Evolutionary conservation across 225 moss, liverwort and hornwort genomes (phyloP).

Genomic region (Sphagnum tenellum): DNA sequence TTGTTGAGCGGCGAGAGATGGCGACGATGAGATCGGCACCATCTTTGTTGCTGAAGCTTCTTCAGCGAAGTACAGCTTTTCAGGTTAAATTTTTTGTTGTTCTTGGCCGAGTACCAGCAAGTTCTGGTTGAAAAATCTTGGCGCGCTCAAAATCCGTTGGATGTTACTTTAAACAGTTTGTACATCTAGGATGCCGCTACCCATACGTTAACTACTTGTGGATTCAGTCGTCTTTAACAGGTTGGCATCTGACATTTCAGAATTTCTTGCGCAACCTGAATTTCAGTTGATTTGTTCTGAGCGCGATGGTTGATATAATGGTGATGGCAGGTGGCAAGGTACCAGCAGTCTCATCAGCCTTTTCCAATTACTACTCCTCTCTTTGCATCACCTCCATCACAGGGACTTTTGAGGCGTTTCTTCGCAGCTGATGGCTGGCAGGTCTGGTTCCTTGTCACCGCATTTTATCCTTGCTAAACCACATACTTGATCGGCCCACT

Average conservation of each 20-base stretch:
- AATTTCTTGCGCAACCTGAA: too few species aligned
- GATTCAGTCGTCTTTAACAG: background rate
- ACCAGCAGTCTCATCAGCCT: slow-evolving; percentile 16
- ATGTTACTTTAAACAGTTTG: slow-evolving; percentile 1
- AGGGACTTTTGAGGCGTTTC: slow-evolving; percentile 25
- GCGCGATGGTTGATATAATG: background rate
- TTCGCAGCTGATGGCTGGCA: slow-evolving; percentile 38
- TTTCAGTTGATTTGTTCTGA: too few species aligned
- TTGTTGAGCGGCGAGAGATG: slow-evolving; percentile 15
- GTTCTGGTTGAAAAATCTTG: background rate
- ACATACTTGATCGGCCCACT: too few species aligned
- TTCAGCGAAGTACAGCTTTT: slow-evolving; percentile 21
- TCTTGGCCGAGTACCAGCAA: too few species aligned
- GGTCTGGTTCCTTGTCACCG: too few species aligned
- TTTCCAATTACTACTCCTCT: slow-evolving; percentile 5
- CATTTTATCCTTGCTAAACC: too few species aligned
- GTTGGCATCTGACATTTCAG: too few species aligned
- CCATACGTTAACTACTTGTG: background rate
- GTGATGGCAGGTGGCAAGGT: slow-evolving; percentile 12
- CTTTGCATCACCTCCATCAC: slow-evolving; percentile 20
- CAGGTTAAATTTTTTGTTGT: slow-evolving; percentile 13
- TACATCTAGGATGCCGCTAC: background rate
- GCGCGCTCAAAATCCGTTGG: background rate
- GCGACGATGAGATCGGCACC: slow-evolving; percentile 18
- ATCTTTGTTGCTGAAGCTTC: slow-evolving; percentile 22